Evolutionary conservation across 2,329 filamentous ascomycete species (phyloP).

Genomic region (Beauveria bassiana): DNA sequence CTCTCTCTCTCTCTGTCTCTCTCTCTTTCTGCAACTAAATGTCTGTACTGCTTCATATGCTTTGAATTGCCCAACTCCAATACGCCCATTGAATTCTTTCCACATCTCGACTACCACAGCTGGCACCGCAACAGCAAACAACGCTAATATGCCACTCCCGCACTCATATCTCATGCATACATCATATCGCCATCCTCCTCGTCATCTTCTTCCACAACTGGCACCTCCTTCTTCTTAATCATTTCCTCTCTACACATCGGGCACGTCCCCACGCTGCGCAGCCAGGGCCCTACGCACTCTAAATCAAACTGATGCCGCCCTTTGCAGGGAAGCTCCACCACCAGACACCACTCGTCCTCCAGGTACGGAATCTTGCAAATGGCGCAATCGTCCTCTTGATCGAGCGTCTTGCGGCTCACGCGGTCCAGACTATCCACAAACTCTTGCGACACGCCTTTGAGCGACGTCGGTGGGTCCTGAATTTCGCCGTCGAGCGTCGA

Average conservation of each 20-base stretch:
- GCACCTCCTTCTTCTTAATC: constrained; percentile 44
- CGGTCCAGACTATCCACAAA: constrained; percentile 54
- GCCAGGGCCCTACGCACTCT: constrained; percentile 61
- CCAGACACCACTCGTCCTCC: constrained; percentile 54
- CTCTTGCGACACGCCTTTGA: constrained; percentile 49
- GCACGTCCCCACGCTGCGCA: constrained; percentile 56
- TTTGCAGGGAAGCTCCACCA: constrained; percentile 57
- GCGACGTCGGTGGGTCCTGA: constrained; percentile 40
- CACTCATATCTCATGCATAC: constrained; percentile 23
- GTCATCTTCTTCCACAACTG: constrained; percentile 39
- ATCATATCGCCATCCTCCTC: constrained; percentile 46
- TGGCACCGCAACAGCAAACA: constrained; percentile 3
- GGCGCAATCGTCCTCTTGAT: constrained; percentile 46
- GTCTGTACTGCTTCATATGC: background rate
- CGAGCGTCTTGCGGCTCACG: constrained; percentile 43
- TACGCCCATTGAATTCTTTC: background rate
- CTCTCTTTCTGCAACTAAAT: no score
- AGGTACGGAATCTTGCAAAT: constrained; percentile 57
- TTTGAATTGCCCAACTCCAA: constrained; percentile 18
- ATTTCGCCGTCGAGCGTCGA: constrained; percentile 41
- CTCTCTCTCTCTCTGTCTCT: no score
- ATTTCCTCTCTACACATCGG: constrained; percentile 56
- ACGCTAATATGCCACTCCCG: background rate
- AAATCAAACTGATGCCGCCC: constrained; percentile 53
- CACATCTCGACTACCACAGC: constrained; percentile 4